A percentile compares a stretch with the other conserved stretches of the same genome.
These are phyloP conservation scores for Diaporthe caulivora DNA, from an alignment of 2,329 filamentous ascomycete species.

Conservation along the genomic window DNA sequence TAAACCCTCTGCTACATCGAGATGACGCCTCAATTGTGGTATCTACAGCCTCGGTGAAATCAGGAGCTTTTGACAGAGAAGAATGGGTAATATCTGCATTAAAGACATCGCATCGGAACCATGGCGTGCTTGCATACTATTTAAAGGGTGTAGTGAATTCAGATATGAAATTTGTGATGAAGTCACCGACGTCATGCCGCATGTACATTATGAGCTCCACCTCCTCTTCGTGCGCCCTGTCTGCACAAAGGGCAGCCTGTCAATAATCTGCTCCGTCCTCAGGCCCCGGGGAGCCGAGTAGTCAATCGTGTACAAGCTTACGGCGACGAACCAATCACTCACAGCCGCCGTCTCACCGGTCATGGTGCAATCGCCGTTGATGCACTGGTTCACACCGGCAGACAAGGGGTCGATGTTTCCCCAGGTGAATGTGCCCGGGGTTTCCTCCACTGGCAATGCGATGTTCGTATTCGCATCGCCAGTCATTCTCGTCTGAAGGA, in stretches of 20 bases:
- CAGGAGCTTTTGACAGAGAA: too few relatives aligned
- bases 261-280: not conserved
- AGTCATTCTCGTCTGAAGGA: conserved; percentile 61
- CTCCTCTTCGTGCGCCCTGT: not conserved
- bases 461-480: conserved; percentile 61
- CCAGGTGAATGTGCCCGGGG: conserved; percentile 58
- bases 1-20: too few relatives aligned
- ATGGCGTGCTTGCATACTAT: too few relatives aligned
- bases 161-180: too few relatives aligned
- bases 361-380: conserved; percentile 64
- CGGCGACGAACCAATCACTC: conserved; percentile 54
- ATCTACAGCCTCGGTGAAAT: too few relatives aligned
- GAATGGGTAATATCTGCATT: too few relatives aligned
- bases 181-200: not conserved
- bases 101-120: too few relatives aligned
- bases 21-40: too few relatives aligned
- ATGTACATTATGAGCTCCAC: not conserved
- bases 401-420: conserved; percentile 52
- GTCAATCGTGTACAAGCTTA: conserved; percentile 63
- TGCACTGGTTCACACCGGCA: conserved; percentile 60
- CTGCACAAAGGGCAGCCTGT: conserved; percentile 7
- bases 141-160: too few relatives aligned
- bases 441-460: conserved; percentile 55
- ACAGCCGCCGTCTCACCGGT: conserved; percentile 64
- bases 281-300: conserved; percentile 57